Evolutionary conservation across 108 stramenopile genomes (phyloP).

Genomic region (Fistulifera pelliculosa): DNA sequence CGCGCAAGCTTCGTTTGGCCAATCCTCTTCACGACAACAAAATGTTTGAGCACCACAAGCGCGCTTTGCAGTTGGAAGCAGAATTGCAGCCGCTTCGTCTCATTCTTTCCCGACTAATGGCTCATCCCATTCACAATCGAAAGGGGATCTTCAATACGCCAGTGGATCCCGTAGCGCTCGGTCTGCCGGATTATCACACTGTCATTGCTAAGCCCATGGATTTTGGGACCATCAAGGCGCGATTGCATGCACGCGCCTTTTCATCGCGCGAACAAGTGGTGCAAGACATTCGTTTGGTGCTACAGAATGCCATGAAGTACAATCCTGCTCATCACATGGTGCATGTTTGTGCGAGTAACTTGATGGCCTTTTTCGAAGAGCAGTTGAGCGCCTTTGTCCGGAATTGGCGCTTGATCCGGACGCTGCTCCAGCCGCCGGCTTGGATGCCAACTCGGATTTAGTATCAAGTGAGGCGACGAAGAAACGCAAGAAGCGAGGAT

Average conservation of each 20-base stretch:
- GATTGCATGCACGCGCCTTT: constrained; percentile 33
- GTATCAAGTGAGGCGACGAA: neutral
- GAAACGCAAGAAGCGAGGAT: constrained; percentile 4
- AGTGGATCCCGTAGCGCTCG: constrained; percentile 66
- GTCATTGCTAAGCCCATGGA: constrained; percentile 76
- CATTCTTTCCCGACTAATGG: constrained; percentile 32
- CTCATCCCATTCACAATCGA: constrained; percentile 35
- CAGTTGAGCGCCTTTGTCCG: constrained; percentile 3
- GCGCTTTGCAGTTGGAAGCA: constrained; percentile 31
- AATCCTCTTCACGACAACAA: constrained; percentile 11
- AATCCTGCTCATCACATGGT: constrained; percentile 79
- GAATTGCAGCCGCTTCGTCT: constrained; percentile 33
- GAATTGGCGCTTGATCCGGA: neutral
- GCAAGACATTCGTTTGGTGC: constrained; percentile 40
- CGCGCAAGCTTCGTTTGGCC: neutral
- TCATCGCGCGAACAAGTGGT: constrained; percentile 21
- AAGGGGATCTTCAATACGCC: constrained; percentile 65
- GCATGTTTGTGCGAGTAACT: constrained; percentile 55
- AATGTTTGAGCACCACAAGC: constrained; percentile 12
- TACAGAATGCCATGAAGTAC: constrained; percentile 86
- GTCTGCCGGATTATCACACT: constrained; percentile 48
- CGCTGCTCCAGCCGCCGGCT: neutral
- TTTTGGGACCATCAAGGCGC: constrained; percentile 63
- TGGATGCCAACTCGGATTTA: neutral
- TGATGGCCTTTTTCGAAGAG: constrained; percentile 52